phyloP scores from a whole-genome alignment of 2,329 filamentous ascomycete genomes.

The Penicillium sp. region DNA sequence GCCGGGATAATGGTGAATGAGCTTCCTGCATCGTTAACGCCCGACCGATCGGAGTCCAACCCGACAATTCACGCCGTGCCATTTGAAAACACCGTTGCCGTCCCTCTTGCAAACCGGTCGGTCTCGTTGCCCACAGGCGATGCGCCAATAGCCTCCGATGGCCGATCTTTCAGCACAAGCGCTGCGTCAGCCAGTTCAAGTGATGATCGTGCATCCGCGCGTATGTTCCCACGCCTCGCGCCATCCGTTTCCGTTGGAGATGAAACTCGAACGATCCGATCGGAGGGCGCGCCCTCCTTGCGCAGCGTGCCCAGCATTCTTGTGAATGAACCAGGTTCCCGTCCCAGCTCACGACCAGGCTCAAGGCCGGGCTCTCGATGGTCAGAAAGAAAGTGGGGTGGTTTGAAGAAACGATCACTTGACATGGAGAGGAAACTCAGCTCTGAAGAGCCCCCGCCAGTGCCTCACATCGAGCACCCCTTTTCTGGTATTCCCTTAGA shows the following conservation, averaged over 20 bases:
- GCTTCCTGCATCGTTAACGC: slow-evolving; percentile 28
- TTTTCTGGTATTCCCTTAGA: slow-evolving; percentile 54
- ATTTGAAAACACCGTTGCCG: slow-evolving; percentile 28
- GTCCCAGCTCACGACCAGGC: slow-evolving; percentile 30
- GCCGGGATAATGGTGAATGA: slow-evolving; percentile 37
- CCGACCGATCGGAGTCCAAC: slow-evolving; percentile 26
- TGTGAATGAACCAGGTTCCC: slow-evolving; percentile 35
- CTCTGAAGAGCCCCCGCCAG: slow-evolving; percentile 33
- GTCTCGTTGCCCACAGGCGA: slow-evolving; percentile 29
- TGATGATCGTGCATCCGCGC: slow-evolving; percentile 17
- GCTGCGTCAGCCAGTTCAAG: slow-evolving; percentile 19
- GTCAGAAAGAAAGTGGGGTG: slow-evolving; percentile 45
- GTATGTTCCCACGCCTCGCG: slow-evolving; percentile 13
- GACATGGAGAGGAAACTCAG: slow-evolving; percentile 32
- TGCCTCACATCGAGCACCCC: slow-evolving; percentile 32
- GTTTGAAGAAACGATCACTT: slow-evolving; percentile 35
- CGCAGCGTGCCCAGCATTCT: slow-evolving; percentile 43
- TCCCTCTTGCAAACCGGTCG: slow-evolving; percentile 27
- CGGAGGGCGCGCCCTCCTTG: slow-evolving; percentile 29
- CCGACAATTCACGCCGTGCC: slow-evolving; percentile 26
- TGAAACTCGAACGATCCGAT: slow-evolving; percentile 17
- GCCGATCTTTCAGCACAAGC: slow-evolving; percentile 26
- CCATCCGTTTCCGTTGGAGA: slow-evolving; percentile 13
- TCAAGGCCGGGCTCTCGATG: slow-evolving; percentile 43
- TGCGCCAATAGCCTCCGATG: slow-evolving; percentile 24